These are phyloP conservation scores for Zopfochytrium polystomum DNA, from an alignment of 371 early-diverging fungal species.

Conservation along the genomic window DNA sequence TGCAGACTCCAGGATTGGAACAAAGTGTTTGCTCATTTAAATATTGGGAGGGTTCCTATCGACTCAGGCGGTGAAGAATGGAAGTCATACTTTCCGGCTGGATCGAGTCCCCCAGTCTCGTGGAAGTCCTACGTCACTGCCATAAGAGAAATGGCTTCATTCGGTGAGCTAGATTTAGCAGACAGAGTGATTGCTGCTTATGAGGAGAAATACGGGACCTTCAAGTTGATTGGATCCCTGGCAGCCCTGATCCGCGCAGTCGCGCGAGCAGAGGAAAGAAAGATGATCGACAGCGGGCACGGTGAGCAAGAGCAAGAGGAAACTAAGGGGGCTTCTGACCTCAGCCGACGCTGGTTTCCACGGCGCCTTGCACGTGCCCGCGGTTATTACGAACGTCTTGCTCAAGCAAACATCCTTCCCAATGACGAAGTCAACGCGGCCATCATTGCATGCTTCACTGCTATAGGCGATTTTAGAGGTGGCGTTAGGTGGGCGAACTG, in stretches of 20 bases:
- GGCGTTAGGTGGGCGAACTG: constrained; percentile 20
- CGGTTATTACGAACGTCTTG: background rate
- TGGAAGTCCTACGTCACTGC: background rate
- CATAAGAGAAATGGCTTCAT: background rate
- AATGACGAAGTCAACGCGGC: constrained; percentile 17
- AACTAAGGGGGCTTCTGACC: no score
- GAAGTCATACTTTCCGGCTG: background rate
- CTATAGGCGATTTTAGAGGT: constrained; percentile 10
- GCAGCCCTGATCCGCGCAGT: background rate
- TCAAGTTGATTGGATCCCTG: background rate
- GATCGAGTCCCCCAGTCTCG: background rate
- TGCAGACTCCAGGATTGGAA: constrained; percentile 14
- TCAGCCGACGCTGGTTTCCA: no score
- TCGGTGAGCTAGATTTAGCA: background rate
- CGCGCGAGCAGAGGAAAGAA: no score
- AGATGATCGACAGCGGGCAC: no score
- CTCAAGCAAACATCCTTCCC: background rate
- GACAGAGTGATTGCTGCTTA: background rate
- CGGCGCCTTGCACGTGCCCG: background rate
- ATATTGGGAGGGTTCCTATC: background rate
- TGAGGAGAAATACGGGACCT: background rate
- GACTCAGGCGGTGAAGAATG: background rate
- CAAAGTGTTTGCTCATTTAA: background rate
- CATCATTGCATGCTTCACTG: constrained; percentile 13
- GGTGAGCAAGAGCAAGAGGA: no score